phyloP scores from a whole-genome alignment of 805 yeast genomes.

The Sugiyamaella boreocaroliniensis region DNA sequence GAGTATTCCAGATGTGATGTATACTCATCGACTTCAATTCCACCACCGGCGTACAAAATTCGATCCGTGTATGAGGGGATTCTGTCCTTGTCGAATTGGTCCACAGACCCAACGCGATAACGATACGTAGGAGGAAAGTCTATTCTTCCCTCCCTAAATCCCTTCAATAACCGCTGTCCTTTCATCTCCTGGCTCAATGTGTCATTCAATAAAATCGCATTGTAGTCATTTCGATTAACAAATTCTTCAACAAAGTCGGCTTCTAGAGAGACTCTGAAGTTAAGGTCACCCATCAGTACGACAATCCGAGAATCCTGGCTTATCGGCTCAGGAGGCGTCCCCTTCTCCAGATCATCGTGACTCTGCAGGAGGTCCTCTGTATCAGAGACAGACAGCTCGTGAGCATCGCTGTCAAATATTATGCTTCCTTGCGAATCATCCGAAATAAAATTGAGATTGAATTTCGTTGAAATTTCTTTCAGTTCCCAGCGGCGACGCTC shows the following conservation, averaged over 20 bases:
- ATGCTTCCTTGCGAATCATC: constrained; percentile 21
- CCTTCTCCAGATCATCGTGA: background rate
- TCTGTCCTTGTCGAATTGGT: constrained; percentile 26
- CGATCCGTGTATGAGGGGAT: constrained; percentile 58
- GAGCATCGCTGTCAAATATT: constrained; percentile 28
- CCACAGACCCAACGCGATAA: constrained; percentile 26
- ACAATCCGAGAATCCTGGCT: background rate
- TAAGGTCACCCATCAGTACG: constrained; percentile 48
- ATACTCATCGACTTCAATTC: constrained; percentile 22
- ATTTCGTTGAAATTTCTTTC: constrained; percentile 32
- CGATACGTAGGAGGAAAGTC: constrained; percentile 52
- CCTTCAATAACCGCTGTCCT: constrained; percentile 34
- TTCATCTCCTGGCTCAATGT: constrained; percentile 35
- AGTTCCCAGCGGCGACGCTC: constrained; percentile 42
- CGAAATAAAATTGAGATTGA: constrained; percentile 25
- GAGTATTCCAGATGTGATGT: constrained; percentile 24
- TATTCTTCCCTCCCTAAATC: constrained; percentile 44
- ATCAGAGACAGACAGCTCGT: constrained; percentile 14
- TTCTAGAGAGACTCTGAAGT: constrained; percentile 40
- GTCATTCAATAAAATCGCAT: constrained; percentile 38
- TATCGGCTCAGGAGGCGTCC: background rate
- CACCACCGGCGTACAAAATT: constrained; percentile 33
- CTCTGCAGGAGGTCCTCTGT: background rate
- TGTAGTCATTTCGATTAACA: constrained; percentile 28
- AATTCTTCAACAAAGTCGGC: constrained; percentile 28